Conservation (phyloP, 75 land plant genomes). For the Gnetum montanum region DNA sequence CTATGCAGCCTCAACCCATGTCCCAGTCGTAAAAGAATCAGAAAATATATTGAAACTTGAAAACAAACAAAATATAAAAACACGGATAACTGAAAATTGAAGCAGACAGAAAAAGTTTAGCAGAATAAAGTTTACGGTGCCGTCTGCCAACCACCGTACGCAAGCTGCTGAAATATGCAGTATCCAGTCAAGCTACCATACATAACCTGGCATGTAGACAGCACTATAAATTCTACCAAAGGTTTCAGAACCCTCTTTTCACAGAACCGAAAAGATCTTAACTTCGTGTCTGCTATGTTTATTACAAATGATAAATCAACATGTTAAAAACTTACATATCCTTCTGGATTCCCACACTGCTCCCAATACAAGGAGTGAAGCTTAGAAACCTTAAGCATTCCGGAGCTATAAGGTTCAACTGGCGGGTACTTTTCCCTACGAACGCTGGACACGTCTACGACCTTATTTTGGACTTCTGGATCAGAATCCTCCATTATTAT, state of each 20-base stretch:
- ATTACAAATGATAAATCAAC: conserved; percentile 1
- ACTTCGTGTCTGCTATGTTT: no score
- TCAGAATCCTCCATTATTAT: neutral
- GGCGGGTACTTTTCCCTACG: conserved; percentile 30
- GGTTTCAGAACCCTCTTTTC: neutral
- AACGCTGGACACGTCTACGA: neutral
- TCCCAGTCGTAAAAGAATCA: neutral
- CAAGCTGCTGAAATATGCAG: neutral
- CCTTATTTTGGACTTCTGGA: neutral
- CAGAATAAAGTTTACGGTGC: no score
- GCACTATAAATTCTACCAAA: neutral
- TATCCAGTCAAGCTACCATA: neutral
- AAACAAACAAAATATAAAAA: neutral
- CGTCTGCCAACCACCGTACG: no score
- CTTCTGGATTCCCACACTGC: conserved; percentile 80
- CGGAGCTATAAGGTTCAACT: conserved; percentile 63
- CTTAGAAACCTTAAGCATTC: conserved; percentile 77
- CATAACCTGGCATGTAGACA: neutral
- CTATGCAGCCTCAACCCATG: neutral
- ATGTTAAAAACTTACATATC: conserved; percentile 46
- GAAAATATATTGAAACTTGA: neutral
- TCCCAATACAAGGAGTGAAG: conserved; percentile 88
- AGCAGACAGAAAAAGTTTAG: neutral
- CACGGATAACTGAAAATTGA: neutral
- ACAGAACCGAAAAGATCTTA: neutral